Base-by-base conservation (phyloP, 345 rosid genomes). In the Linum trigynum region DNA sequence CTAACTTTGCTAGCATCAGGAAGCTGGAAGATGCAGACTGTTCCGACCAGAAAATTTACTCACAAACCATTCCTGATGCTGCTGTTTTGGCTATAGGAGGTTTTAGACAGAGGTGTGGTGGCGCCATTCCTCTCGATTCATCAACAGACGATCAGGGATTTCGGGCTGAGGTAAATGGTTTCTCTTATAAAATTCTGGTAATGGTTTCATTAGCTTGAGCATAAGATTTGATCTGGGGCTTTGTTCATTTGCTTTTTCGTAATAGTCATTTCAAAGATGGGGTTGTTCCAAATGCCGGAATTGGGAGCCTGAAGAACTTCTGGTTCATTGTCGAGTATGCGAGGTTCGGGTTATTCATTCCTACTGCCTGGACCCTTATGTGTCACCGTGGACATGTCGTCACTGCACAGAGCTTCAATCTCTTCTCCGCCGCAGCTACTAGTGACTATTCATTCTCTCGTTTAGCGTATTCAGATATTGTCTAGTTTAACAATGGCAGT, bases 31-130 rank as follows among this genome's bases (percentile, higher is more conserved):
- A 83, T 55, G 94, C 89, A 45, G 84, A 77, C 63, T 70, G 81
- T 67, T 83, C 75, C 45, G 99, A 94, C 82, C 99, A 94, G 74
- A 94, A 90, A 74, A 87, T 88, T 71, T 94, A 86, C 65, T 90
- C 96, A 59, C 96, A 90, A 79, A 88, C 92, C 56, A 76, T 85
- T 58, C 99, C 62, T 7, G 80, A 82, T 75, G 71, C 70, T 50
- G 78, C 76, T 63, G 45, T 85, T 67, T 67, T 80, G 39, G 63
- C 78, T 50, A 77, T 73, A 75, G 83, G 67, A 56, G 90, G 53
- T 6, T 12, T 73, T 71, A 77, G 77, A 65, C 67, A 17, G 5
- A 40, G 61, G 59, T 73, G 71, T 73, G 79, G 64, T 69, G 32
- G 32, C 32, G 69, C 75, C 12, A 36, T 4, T 42, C 56, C 43